Conservation (phyloP, 164 flowering plant species). For the Magnolia changhungtana region DNA sequence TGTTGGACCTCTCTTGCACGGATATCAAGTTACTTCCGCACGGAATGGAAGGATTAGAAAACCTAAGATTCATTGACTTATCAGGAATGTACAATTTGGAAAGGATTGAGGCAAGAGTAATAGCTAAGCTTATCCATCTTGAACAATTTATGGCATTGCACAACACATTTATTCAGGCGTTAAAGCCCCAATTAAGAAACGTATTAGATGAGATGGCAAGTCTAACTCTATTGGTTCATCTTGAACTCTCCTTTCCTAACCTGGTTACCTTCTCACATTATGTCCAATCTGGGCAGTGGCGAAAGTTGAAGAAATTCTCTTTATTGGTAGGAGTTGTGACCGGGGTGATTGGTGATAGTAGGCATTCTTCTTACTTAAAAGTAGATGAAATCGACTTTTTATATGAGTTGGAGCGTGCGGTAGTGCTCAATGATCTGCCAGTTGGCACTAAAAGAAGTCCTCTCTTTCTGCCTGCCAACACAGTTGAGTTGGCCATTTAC, state of each 20-base stretch:
- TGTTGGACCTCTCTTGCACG: neutral
- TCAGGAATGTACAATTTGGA: neutral
- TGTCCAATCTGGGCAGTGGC: neutral
- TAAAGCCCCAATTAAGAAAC: neutral
- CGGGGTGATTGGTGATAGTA: too few species aligned
- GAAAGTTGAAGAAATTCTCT: neutral
- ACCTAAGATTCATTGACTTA: neutral
- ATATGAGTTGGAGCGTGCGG: neutral
- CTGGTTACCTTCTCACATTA: neutral
- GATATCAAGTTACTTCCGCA: neutral
- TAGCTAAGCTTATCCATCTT: neutral
- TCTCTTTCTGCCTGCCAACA: neutral
- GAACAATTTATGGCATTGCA: neutral
- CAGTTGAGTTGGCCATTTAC: fast-evolving
- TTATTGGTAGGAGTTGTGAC: neutral
- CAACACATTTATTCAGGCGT: neutral
- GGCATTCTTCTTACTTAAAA: too few species aligned
- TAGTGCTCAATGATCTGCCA: neutral
- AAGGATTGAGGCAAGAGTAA: neutral
- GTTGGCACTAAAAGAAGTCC: neutral
- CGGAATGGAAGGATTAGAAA: neutral
- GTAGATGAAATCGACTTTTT: neutral
- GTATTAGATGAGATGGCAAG: neutral
- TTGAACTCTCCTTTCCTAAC: neutral
- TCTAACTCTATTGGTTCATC: neutral